Base-by-base conservation (phyloP, 2,329 filamentous ascomycete genomes). In the Sarocladiaceae sp. region DNA sequence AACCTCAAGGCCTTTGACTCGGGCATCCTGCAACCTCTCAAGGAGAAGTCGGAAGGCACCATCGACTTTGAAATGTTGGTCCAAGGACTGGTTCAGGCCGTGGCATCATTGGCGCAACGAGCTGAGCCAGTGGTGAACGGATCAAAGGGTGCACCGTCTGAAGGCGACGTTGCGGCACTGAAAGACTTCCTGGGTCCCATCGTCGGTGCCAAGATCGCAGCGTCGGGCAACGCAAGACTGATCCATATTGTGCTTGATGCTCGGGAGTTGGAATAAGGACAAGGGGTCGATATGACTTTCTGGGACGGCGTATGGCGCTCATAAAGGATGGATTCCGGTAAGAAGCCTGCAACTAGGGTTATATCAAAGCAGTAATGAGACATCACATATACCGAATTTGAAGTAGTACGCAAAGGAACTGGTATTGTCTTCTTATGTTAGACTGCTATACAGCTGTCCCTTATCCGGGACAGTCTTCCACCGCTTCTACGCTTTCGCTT, bases 31-130 rank as follows among this genome's bases (percentile, higher is more conserved):
- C 66, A 70, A 48, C 75, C 74, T 4, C 59, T 80, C 33, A 70
- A 63, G 45, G 72, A 78, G 31, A 74, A 69, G 54, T 66, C 67
- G 12, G 74, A 74, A 24, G 58, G 64, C 1, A 62, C 62, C 6
- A 63, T 75, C 42, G 76, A 81, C 52, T 71, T 72, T 45, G 73
- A 78, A 53, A 72, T 74, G 64, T 62, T 81, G 10, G 64, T 79
- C 0, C 70, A 75, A 44, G 76, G 67, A n/a, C 68, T 81, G 39
- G 60, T 79, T 39, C 74, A 75, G 53, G 73, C 73, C 0, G 65
- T 78, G 6, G 61, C 66, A 13, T 70, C 69, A 0, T 59, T 80
- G 9, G 58, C 62, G 1, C 61, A 62, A 16, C 57, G 56, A 2
- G 50, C 58, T 21, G 53, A 60, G 13, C 48, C 58, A 7, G 56